A percentile compares a stretch with the other conserved stretches of the same genome.
Conservation (phyloP, 2,329 filamentous ascomycete genomes). For the Shiraia sp. region DNA sequence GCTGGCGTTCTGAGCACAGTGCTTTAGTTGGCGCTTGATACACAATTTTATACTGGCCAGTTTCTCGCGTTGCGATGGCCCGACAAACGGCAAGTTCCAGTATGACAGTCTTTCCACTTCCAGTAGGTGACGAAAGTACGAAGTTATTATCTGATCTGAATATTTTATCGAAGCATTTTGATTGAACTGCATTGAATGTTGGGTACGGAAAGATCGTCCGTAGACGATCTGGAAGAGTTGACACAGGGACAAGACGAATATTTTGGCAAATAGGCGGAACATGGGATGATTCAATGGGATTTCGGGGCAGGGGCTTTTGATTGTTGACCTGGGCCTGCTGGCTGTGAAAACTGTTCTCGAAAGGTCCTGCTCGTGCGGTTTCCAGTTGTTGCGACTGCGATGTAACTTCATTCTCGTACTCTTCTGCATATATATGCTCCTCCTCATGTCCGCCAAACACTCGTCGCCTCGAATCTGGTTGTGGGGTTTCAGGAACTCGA, state of each 20-base stretch:
- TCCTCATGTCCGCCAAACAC: constrained; percentile 1
- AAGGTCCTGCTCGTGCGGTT: not conserved
- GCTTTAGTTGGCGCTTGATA: constrained; percentile 87
- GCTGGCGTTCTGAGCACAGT: constrained; percentile 74
- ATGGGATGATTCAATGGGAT: not conserved
- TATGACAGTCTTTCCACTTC: constrained; percentile 81
- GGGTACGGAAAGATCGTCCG: constrained; percentile 72
- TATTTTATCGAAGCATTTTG: constrained; percentile 71
- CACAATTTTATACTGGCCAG: constrained; percentile 73
- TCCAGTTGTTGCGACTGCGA: not conserved
- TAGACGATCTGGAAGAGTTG: constrained; percentile 70
- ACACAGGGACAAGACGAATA: constrained; percentile 62
- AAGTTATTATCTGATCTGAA: constrained; percentile 75
- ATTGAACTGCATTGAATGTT: constrained; percentile 81
- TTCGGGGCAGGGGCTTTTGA: not conserved
- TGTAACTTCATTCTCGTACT: not conserved
- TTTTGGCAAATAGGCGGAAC: constrained; percentile 56
- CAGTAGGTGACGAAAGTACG: constrained; percentile 79
- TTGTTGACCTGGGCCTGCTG: not conserved
- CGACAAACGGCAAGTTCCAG: constrained; percentile 82
- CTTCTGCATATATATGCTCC: not conserved
- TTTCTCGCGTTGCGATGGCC: constrained; percentile 61
- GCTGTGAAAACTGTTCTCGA: too few species aligned
- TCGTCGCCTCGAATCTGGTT: not conserved
- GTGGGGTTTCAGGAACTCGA: not conserved